Base-by-base conservation (phyloP, 2,329 filamentous ascomycete genomes). In the Cladosporium velox region DNA sequence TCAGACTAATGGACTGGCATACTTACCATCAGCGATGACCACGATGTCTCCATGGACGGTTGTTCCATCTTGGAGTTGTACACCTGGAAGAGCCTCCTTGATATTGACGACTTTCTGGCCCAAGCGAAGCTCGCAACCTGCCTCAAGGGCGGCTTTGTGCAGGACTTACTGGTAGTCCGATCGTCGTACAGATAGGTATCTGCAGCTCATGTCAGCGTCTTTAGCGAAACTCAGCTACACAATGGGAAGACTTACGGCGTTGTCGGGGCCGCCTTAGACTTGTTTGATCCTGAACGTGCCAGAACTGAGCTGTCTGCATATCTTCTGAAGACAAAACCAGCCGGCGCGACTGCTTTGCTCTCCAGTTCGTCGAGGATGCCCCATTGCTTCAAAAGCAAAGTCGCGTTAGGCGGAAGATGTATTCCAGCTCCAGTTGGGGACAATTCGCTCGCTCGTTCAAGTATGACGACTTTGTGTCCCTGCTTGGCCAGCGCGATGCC, bases 401-500 rank as follows among this genome's bases (percentile, higher is more conserved):
- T 66, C 1, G 66, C 64, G 30, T 71, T 70, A 1, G 69, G 66
- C 6, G 41, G 58, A 5, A 70, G 21, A 12, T 65, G 63, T 18
- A 71, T 61, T 6, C 67, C 67, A 32, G 64, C 65, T 10, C 69
- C 69, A 6, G 68, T 44, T 34, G 59, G 59, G 15, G 59, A 62
- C 12, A 54, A 30, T 12, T 26, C 59, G 30, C n/a, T 32, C 5
- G 59, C 59, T 41, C 59, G 47, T 18, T 62, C 59, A 6, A 62
- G 59, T 18, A 62, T 54, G 47, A 62, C 41, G 32, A 62, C 34
- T 41, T 62, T 30, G 30, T 62, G 59, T n/a, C 59, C 59, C 14
- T 54, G 59, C 47, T 52, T 62, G 21, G 59, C 59, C 34, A 62
- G 24, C 12, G 59, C 59, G 21, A 62, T 62, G 30, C 79, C 80